Evolutionary conservation across 176 grass and related monocot genomes (phyloP), one percentile per base, ranked within the genome.

Genomic region (Rhipidocladum racemiflorum): DNA sequence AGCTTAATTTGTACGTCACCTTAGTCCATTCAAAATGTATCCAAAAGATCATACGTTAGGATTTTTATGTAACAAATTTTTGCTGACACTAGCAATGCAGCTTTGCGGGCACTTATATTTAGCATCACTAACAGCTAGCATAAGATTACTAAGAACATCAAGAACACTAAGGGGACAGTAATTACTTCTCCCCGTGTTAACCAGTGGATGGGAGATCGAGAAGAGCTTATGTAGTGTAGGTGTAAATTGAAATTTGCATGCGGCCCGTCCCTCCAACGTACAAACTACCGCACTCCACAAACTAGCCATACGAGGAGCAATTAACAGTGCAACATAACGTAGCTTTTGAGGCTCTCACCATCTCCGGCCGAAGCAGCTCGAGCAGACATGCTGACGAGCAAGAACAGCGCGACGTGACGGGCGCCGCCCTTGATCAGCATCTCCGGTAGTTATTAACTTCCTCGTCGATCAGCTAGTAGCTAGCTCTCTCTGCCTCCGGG

Each of bases 301-400:
- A n/a, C 4, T 7, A 53, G 54, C 3, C 34, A 75, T 40, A 23
- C 64, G 67, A 36, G 21, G 32, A 32, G 1, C 30, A 3, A 42
- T 30, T 18, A 77, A 28, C 21, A 61, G 17, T 10, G 7, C 20
- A 8, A 2, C 25, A 46, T 36, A 53, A 65, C 48, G 32, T 7
- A 69, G 70, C 55, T 34, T 56, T 42, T 18, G 74, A 18, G 16
- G 32, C 18, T 65, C 85, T 82, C 56, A 83, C 86, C 80, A 17
- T 88, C 65, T 21, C 64, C 54, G 34, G 23, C 76, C 5, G 68
- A 57, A 7, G 39, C 75, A 25, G 65, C 54, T 18, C 14, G 55
- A 32, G 80, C 73, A n/a, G 79, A 79, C 9, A 20, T 32, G 79
- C 55, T 45, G 65, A 71, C 25, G 23, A 82, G 23, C 79, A 88